These are phyloP conservation scores for Pseudocercospora macadamiae DNA, from an alignment of 2,329 filamentous ascomycete genomes.

Conservation along the genomic window DNA sequence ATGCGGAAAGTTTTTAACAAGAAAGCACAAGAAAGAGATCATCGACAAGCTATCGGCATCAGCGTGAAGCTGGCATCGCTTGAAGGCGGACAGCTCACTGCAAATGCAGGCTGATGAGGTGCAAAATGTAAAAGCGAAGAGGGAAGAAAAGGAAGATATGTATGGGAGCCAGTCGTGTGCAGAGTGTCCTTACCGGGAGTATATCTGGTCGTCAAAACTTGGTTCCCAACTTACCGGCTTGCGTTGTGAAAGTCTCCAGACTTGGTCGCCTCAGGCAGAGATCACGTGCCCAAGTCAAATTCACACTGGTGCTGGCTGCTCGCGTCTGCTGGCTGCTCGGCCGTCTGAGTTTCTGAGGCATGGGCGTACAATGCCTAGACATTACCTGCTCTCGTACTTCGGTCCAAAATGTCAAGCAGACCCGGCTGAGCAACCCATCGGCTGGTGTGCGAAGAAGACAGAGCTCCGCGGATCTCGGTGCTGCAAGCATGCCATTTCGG, in stretches of 20 bases:
- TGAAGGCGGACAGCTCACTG: background rate
- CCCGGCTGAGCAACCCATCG: too few species aligned
- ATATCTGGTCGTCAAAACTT: background rate
- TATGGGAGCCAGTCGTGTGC: background rate
- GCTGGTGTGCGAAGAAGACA: too few species aligned
- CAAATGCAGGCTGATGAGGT: too few species aligned
- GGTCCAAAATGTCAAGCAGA: too few species aligned
- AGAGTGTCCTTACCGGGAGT: background rate
- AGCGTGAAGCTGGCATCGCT: background rate
- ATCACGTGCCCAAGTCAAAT: background rate
- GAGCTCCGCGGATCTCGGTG: too few species aligned
- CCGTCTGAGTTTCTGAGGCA: background rate
- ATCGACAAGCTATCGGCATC: background rate
- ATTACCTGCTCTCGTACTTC: too few species aligned
- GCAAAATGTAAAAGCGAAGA: background rate
- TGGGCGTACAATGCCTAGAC: too few species aligned
- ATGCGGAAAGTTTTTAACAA: background rate
- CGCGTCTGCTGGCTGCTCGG: background rate
- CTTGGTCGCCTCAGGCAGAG: background rate
- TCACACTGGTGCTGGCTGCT: background rate
- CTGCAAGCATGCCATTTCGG: too few species aligned
- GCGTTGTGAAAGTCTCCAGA: too few species aligned
- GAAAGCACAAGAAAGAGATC: background rate
- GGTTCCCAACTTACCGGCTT: background rate
- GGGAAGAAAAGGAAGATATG: background rate